These are phyloP conservation scores for Solanum stenotomum DNA, from an alignment of 257 asterid genomes.

Conservation along the genomic window DNA sequence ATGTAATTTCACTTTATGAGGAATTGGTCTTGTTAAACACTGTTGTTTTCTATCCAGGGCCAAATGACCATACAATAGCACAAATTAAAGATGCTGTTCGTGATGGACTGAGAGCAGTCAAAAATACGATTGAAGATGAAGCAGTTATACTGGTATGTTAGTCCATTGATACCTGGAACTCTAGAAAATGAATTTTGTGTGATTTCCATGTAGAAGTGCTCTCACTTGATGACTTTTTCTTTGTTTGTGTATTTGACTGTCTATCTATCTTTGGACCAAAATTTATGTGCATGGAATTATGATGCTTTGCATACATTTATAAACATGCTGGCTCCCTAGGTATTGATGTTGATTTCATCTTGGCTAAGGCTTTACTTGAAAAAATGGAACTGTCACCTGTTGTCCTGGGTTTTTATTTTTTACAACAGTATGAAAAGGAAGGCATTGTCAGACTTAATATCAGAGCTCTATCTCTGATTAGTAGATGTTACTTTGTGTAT, in stretches of 20 bases:
- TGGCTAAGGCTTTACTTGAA: not conserved
- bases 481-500: not conserved
- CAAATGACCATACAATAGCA: slow-evolving; percentile 98
- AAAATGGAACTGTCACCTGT: not conserved
- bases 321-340: not conserved
- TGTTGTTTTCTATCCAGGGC: slow-evolving; percentile 41
- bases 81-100: slow-evolving; percentile 99
- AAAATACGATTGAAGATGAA: slow-evolving; percentile 95
- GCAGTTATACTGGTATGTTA: slow-evolving; percentile 72
- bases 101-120: slow-evolving; percentile 92
- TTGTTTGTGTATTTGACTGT: not conserved
- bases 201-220: not conserved
- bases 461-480: not conserved
- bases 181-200: not conserved
- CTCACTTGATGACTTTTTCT: not conserved
- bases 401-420: not conserved
- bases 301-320: not conserved
- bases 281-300: not conserved
- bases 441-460: not conserved
- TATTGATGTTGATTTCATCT: not conserved
- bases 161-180: not conserved
- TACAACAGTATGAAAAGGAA: not conserved
- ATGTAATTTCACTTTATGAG: not conserved
- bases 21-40: slow-evolving; percentile 3
- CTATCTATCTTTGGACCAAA: not conserved